Percentiles rank a stretch among this genome's conserved stretches.
Evolutionary conservation across 306 rosid species (phyloP).

Genomic region (Lablab purpureus): DNA sequence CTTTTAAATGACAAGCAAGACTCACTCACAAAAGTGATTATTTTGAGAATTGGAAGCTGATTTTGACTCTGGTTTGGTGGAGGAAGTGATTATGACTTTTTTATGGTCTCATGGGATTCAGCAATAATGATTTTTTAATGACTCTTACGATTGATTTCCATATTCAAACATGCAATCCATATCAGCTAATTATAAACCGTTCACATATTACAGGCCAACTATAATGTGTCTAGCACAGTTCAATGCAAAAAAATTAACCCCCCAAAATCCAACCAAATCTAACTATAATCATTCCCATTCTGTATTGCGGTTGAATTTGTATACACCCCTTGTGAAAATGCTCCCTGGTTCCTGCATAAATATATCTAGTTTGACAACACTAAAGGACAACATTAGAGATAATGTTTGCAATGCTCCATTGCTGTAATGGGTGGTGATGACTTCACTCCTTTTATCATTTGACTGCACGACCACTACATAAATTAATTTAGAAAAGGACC

Average conservation of each 20-base stretch:
- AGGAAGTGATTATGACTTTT: constrained; percentile 51
- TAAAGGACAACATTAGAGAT: constrained; percentile 23
- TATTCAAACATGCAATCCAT: constrained; percentile 36
- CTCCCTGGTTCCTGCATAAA: constrained; percentile 23
- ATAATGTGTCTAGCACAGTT: constrained; percentile 35
- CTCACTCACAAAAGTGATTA: constrained; percentile 27
- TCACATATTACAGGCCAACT: constrained; percentile 35
- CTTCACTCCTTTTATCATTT: constrained; percentile 28
- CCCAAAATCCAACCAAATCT: constrained; percentile 69
- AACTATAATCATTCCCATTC: constrained; percentile 51
- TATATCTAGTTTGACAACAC: constrained; percentile 54
- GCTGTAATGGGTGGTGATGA: constrained; percentile 38
- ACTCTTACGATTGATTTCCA: constrained; percentile 39
- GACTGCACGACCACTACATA: constrained; percentile 22
- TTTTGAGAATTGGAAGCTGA: neutral
- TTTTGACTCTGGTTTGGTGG: constrained; percentile 51
- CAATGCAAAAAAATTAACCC: constrained; percentile 41
- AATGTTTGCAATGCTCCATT: constrained; percentile 37
- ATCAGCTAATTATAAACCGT: constrained; percentile 30
- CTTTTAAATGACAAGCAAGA: constrained; percentile 25
- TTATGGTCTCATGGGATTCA: constrained; percentile 42
- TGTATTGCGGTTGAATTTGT: constrained; percentile 47
- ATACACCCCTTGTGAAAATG: constrained; percentile 25
- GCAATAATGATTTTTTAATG: constrained; percentile 45
- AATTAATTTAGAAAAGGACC: constrained; percentile 14